These are phyloP conservation scores for Ceratocystis albifundus DNA, from an alignment of 2,329 filamentous ascomycete genomes.

Conservation along the genomic window DNA sequence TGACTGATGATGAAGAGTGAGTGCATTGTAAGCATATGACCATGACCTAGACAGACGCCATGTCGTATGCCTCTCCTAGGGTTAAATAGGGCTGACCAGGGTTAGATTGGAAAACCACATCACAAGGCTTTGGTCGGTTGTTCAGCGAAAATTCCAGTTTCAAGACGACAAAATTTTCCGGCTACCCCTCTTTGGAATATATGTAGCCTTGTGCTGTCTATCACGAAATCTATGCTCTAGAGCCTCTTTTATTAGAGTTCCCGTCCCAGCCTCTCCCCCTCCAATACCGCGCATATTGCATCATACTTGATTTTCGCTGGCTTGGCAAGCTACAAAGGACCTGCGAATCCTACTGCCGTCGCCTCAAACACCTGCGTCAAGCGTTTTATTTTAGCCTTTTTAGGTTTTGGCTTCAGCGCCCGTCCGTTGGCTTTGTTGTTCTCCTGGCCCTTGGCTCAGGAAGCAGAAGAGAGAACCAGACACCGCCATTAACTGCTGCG, in stretches of 20 bases:
- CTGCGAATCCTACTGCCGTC: not conserved
- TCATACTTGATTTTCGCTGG: not conserved
- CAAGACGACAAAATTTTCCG: not conserved
- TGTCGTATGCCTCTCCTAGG: not conserved
- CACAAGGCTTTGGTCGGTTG: not conserved
- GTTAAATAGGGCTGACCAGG: not conserved
- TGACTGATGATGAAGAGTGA: too few species aligned
- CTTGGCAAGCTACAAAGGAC: not conserved
- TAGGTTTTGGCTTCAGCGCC: not conserved
- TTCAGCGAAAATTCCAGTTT: not conserved
- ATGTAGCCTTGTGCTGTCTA: not conserved
- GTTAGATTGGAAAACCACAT: too few species aligned
- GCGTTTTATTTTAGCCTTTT: slow-evolving; percentile 3
- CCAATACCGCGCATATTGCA: not conserved
- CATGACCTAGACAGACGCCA: too few species aligned
- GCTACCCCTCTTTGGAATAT: not conserved
- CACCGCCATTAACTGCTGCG: not conserved
- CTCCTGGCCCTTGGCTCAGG: not conserved
- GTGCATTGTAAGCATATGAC: too few species aligned
- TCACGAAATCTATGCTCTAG: not conserved
- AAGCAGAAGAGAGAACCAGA: not conserved
- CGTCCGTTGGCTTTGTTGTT: not conserved
- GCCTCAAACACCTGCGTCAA: not conserved
- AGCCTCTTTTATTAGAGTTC: not conserved
- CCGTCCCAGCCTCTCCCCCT: not conserved